Evolutionary conservation across 768 basidiomycete species (phyloP), one percentile per base, ranked within the genome.

Genomic region (Roridomyces roridus): DNA sequence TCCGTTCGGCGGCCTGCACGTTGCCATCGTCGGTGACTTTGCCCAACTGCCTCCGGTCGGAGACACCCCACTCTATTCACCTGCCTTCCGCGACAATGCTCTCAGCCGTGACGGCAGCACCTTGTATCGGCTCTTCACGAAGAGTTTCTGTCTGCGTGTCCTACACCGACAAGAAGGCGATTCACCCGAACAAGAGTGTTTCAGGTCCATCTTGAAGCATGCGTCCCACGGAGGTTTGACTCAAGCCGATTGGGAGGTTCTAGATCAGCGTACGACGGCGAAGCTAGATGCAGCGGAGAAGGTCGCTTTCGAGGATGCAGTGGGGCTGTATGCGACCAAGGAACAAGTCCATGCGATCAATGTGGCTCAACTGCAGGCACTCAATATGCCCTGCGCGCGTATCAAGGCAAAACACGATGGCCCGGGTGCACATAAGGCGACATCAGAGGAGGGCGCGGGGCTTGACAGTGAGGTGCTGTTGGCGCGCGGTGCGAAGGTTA

Each of bases 31-130:
- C 15, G 57, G 61, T 3, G 61, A 62, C 20, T 62, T 59, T 34
- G 61, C 61, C 0, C 61, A 62, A 40, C 39, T 62, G 0, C 57
- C 61, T 1, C 61, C 61, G 12, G 61, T 62, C 20, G 47, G 51
- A 2, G 57, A 62, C 37, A 35, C 40, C 6, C 51, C 61, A 17
- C 18, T 62, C 6, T 59, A 53, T 28, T 24, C 20, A 5, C 39
- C 44, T n/a, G 46, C 57, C 6, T 43, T 46, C 1, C 5, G 36
- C 34, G 41, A 26, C 15, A 28, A 28, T 17, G 41, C 41, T 18
- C 54, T 50, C 2, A 55, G 52, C 20, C 9, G 10, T 3, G 40
- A 62, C 11, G 55, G 55, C 6, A 26, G 18, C n/a, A 36, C 23
- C n/a, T 46, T 62, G 4, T 62, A 62, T 39, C 26, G 42, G 8